phyloP scores from a whole-genome alignment of 2,329 filamentous ascomycete genomes.

The Pseudonectria buxi region DNA sequence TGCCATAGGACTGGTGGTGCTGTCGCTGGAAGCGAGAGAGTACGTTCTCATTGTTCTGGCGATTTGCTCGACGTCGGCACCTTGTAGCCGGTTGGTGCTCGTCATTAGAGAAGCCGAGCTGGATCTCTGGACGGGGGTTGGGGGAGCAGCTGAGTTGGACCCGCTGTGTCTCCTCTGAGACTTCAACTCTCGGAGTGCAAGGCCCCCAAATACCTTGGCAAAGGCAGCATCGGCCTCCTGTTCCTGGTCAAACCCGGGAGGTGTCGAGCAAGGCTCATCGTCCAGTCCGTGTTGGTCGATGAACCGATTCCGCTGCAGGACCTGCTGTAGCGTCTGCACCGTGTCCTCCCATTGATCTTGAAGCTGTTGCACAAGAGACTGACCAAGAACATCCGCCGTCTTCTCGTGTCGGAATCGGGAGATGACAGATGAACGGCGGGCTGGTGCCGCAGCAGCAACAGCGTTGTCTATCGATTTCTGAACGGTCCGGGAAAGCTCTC shows the following conservation, averaged over 20 bases:
- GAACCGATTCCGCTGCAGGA: constrained; percentile 31
- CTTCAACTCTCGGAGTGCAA: constrained; percentile 27
- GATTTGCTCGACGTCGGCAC: constrained; percentile 10
- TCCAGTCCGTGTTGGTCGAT: constrained; percentile 23
- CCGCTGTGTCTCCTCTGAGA: constrained; percentile 18
- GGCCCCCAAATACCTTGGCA: constrained; percentile 30
- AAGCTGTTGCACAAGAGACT: constrained; percentile 30
- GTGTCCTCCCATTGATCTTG: constrained; percentile 34
- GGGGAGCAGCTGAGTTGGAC: constrained; percentile 11
- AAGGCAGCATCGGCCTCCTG: constrained; percentile 23
- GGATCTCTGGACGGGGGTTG: constrained; percentile 11
- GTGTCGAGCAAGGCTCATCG: constrained; percentile 11
- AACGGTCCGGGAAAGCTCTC: constrained; percentile 30
- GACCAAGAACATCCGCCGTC: constrained; percentile 19
- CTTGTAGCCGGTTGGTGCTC: constrained; percentile 15
- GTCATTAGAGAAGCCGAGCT: constrained; percentile 16
- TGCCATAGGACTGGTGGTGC: constrained; percentile 28
- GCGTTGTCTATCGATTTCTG: constrained; percentile 27
- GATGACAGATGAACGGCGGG: constrained; percentile 29
- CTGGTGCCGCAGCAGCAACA: constrained; percentile 17
- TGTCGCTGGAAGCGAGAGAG: constrained; percentile 31
- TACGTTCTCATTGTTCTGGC: constrained; percentile 18
- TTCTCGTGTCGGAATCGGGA: constrained; percentile 29
- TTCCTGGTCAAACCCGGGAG: constrained; percentile 8
- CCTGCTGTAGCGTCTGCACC: constrained; percentile 25